Conservation (phyloP, 2,329 filamentous ascomycete genomes). For the Aschersonia sp. region DNA sequence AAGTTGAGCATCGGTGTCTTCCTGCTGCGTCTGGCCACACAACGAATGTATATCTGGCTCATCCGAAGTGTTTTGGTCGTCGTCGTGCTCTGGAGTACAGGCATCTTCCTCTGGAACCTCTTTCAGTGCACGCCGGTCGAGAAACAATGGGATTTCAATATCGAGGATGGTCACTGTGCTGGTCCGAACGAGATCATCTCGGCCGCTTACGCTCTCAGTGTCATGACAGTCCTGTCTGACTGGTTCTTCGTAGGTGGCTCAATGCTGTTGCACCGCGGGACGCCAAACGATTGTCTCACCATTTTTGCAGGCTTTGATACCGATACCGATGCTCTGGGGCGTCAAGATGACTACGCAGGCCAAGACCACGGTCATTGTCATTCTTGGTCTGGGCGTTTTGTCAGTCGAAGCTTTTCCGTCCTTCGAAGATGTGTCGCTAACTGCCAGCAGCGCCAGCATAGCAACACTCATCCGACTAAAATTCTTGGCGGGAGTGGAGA, state of each 20-base stretch:
- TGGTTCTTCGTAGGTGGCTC: constrained; percentile 30
- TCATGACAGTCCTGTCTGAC: constrained; percentile 37
- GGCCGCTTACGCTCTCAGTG: constrained; percentile 36
- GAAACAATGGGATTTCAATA: constrained; percentile 38
- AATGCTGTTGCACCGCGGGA: background rate
- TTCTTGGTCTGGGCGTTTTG: constrained; percentile 36
- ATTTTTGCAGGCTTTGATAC: constrained; percentile 26
- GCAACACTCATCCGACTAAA: constrained; percentile 38
- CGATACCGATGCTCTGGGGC: constrained; percentile 39
- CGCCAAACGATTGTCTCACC: background rate
- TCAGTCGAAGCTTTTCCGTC: background rate
- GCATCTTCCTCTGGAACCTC: constrained; percentile 36
- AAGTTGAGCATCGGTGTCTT: constrained; percentile 41
- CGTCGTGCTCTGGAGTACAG: constrained; percentile 29
- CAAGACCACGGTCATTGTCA: constrained; percentile 34
- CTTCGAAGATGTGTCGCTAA: background rate
- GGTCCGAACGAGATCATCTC: constrained; percentile 26
- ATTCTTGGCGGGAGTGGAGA: constrained; percentile 29
- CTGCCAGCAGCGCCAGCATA: constrained; percentile 28
- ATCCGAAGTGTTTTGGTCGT: constrained; percentile 30
- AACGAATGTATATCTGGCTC: constrained; percentile 31
- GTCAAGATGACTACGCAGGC: constrained; percentile 38
- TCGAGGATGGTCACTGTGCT: constrained; percentile 28
- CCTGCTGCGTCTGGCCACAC: constrained; percentile 30
- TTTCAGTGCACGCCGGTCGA: constrained; percentile 35